Conservation (phyloP, 1,139 yeast species). For the Casaregolazyma lundiana region DNA sequence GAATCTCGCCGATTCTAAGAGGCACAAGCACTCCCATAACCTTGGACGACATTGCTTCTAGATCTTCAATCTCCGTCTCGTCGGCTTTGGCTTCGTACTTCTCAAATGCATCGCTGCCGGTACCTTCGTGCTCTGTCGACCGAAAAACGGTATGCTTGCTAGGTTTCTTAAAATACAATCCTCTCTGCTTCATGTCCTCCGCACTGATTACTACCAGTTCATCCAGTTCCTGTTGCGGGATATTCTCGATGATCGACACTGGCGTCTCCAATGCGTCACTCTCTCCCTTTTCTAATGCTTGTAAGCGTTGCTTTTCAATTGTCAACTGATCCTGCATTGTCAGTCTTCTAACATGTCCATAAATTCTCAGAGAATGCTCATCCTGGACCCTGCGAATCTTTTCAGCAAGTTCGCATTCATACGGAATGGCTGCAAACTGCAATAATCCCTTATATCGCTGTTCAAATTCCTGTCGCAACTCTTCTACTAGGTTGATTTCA, state of each 20-base stretch:
- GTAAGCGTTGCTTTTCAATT: constrained; percentile 59
- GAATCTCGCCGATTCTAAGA: constrained; percentile 66
- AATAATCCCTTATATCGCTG: constrained; percentile 69
- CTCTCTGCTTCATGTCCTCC: constrained; percentile 9
- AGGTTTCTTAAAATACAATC: constrained; percentile 10
- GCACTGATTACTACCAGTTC: constrained; percentile 18
- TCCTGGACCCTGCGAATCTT: constrained; percentile 47
- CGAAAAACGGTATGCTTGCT: constrained; percentile 12
- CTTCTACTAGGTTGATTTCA: constrained; percentile 62
- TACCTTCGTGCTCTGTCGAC: constrained; percentile 35
- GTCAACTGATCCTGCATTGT: constrained; percentile 70
- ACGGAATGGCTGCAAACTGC: constrained; percentile 53
- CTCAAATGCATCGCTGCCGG: constrained; percentile 29
- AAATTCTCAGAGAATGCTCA: constrained; percentile 30
- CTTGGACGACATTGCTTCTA: constrained; percentile 7
- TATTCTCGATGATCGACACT: constrained; percentile 54
- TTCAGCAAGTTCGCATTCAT: constrained; percentile 48
- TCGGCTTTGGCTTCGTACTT: constrained; percentile 12
- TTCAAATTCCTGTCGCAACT: constrained; percentile 73
- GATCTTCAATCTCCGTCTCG: constrained; percentile 8
- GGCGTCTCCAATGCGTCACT: constrained; percentile 60
- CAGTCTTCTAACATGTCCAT: constrained; percentile 43
- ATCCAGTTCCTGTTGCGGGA: constrained; percentile 25
- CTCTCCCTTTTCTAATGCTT: constrained; percentile 48
- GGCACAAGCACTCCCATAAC: constrained; percentile 47